Base-by-base conservation (phyloP, 129 eudicot species). In the Artemisia argyi region DNA sequence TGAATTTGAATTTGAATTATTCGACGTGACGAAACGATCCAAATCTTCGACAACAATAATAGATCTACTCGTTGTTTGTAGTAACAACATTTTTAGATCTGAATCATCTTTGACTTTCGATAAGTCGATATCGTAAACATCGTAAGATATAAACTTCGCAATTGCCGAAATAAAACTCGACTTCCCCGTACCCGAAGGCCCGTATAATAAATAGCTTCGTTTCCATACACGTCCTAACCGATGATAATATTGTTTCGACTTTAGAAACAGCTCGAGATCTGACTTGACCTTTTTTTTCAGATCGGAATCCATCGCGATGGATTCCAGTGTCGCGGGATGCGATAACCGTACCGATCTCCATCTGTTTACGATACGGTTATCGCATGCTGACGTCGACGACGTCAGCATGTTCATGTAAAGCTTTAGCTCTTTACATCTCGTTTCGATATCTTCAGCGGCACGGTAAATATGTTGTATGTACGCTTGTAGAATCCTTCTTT, bases 221-320 rank as follows among this genome's bases (percentile, higher is more conserved):
- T 84, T 82, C 98, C 98, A 89, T 63, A 89, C 94, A 15, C 95
- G 89, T 48, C 98, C 98, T 39, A 92, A 74, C 2, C 89, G 89
- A 83, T 89, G 94, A 76, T 92, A 92, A 64, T 89, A 89, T 68
- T 86, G 91, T 73, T 82, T 83, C 5, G 96, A 92, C 53, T 85
- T 83, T 47, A 83, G 75, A 72, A 92, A 92, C 47, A 79, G 58
- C 2, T 92, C 90, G 22, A 92, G 79, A 79, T 92, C 98, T 11
- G 81, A 65, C 51, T 78, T 79, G 3, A 92, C 77, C 57, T 74
- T 86, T 69, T 14, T 72, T 60, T 87, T 92, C 73, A 92, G 73
- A 63, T 92, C 96, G 52, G 88, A 53, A 67, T 92, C 95, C 85
- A 92, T 84, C 13, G 87, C 91, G 8, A 92, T 76, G 46, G 96